These are phyloP conservation scores for Lichenothelia convexa DNA, from an alignment of 495 filamentous ascomycete genomes.

Conservation along the genomic window DNA sequence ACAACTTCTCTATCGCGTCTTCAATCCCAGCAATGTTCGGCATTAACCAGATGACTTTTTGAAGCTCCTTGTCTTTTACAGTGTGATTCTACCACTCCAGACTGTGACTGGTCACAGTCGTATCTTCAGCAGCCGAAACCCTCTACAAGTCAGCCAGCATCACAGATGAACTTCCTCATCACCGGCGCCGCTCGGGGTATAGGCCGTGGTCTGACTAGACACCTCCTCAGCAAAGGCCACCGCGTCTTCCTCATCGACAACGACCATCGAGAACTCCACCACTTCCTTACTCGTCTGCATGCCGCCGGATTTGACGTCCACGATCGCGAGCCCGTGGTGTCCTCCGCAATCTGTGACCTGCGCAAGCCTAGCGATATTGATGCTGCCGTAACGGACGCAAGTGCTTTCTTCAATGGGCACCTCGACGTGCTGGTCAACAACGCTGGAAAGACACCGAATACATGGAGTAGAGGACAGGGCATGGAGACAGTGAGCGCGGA, in stretches of 20 bases:
- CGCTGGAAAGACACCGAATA: too few relatives aligned
- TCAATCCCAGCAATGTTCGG: too few relatives aligned
- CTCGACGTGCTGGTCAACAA: conserved; percentile 9
- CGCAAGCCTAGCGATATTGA: conserved; percentile 6
- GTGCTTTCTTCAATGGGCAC: conserved; percentile 5
- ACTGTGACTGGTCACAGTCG: too few relatives aligned
- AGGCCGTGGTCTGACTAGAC: conserved; percentile 13
- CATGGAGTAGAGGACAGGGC: too few relatives aligned
- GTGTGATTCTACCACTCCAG: too few relatives aligned
- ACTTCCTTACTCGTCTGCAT: conserved; percentile 2
- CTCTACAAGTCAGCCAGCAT: too few relatives aligned
- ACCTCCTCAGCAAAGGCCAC: conserved; percentile 13
- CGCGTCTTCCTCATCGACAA: conserved; percentile 13
- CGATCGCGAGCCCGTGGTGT: too few relatives aligned
- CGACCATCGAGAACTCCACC: conserved; percentile 6
- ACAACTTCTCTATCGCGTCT: too few relatives aligned
- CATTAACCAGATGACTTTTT: too few relatives aligned
- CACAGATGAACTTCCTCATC: conserved; percentile 22
- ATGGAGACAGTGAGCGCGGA: too few relatives aligned
- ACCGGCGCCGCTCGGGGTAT: conserved; percentile 16
- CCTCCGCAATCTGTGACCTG: conserved; percentile 4
- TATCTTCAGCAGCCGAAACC: too few relatives aligned
- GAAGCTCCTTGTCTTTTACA: too few relatives aligned
- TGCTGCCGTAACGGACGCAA: neutral
- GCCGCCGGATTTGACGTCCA: conserved; percentile 1